These are phyloP conservation scores for Thalia dealbata DNA, from an alignment of 176 grass and related monocot genomes.

Conservation along the genomic window DNA sequence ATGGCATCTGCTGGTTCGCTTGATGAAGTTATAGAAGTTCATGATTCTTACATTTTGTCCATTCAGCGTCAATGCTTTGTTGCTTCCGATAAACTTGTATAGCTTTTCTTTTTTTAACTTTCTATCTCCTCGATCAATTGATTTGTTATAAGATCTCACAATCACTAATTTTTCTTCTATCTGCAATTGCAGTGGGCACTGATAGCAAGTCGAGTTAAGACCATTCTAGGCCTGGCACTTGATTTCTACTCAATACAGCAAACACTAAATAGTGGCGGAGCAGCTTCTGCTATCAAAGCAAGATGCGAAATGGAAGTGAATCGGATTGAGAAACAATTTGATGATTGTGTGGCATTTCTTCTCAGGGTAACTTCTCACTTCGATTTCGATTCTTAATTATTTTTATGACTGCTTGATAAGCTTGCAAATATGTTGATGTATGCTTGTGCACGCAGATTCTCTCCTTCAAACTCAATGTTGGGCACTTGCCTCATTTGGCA, in stretches of 20 bases:
- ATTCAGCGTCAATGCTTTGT: conserved; percentile 93
- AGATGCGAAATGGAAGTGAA: conserved; percentile 86
- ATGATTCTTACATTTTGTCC: conserved; percentile 74
- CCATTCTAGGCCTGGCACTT: conserved; percentile 79
- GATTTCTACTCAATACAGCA: conserved; percentile 79
- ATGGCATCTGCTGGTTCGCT: conserved; percentile 60
- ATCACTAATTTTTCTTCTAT: background rate
- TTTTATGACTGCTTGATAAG: background rate
- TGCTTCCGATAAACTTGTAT: conserved; percentile 78
- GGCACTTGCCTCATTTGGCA: conserved; percentile 85
- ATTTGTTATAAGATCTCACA: background rate
- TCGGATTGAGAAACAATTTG: conserved; percentile 89
- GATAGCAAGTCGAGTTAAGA: conserved; percentile 81
- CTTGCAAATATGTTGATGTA: background rate
- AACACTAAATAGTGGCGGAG: conserved; percentile 50
- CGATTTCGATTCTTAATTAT: background rate
- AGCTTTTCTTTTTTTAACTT: conserved; percentile 6
- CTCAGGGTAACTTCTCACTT: conserved; percentile 43
- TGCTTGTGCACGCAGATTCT: conserved; percentile 45
- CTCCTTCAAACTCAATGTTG: conserved; percentile 88
- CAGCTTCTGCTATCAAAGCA: conserved; percentile 51
- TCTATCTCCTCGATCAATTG: background rate
- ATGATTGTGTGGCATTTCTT: conserved; percentile 76
- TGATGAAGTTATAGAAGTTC: conserved; percentile 96
- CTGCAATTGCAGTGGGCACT: conserved; percentile 53